Percentiles rank a stretch among this genome's conserved stretches.
Conservation (phyloP, 176 grass and related monocot genomes). For the Oryza meyeriana region DNA sequence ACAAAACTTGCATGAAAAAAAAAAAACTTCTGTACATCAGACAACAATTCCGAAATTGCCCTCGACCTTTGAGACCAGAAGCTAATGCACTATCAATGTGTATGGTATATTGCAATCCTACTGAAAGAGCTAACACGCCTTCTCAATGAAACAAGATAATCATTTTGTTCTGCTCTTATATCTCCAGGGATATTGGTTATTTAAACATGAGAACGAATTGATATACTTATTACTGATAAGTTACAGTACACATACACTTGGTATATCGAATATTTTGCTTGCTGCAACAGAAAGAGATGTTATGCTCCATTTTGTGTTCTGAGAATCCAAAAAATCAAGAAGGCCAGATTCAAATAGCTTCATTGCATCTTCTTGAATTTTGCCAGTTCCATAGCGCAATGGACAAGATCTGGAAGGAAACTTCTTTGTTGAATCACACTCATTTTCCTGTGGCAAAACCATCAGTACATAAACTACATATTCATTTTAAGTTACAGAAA, state of each 20-base stretch:
- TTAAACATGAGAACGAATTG: background rate
- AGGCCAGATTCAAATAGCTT: constrained; percentile 78
- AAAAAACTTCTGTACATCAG: background rate
- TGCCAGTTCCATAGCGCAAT: constrained; percentile 78
- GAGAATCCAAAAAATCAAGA: constrained; percentile 78
- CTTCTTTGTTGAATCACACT: constrained; percentile 52
- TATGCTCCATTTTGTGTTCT: constrained; percentile 71
- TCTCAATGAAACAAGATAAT: background rate
- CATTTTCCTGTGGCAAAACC: constrained; percentile 42
- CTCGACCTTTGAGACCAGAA: background rate
- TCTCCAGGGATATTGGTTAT: background rate
- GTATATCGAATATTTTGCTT: constrained; percentile 89
- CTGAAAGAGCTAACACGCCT: constrained; percentile 9
- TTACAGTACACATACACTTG: constrained; percentile 51
- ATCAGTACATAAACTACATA: constrained; percentile 14
- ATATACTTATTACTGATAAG: background rate
- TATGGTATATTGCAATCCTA: background rate
- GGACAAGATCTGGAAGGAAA: constrained; percentile 95
- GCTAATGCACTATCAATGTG: background rate
- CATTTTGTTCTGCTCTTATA: background rate
- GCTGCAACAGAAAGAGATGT: constrained; percentile 89
- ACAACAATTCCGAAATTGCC: background rate
- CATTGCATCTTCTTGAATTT: constrained; percentile 96
- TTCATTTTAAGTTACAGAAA: background rate
- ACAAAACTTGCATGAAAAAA: background rate